Evolutionary conservation across 306 rosid genomes (phyloP).

Genomic region (Quercus variabilis): DNA sequence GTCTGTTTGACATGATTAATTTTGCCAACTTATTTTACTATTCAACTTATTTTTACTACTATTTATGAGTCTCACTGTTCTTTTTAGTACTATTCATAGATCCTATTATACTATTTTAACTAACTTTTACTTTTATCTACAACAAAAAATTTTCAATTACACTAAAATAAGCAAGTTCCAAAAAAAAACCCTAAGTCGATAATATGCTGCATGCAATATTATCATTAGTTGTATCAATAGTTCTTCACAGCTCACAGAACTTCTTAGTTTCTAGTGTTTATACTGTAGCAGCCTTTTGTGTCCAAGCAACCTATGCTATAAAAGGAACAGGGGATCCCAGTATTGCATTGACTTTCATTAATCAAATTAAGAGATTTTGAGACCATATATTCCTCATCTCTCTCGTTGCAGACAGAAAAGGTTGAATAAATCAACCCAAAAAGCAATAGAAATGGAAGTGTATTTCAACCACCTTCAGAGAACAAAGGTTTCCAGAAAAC

Average conservation of each 20-base stretch:
- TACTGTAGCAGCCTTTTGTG: background rate
- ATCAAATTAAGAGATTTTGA: background rate
- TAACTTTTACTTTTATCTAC: too few species aligned
- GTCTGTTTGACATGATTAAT: too few species aligned
- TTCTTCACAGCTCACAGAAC: background rate
- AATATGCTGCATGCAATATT: too few species aligned
- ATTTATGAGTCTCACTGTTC: fast-evolving
- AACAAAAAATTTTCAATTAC: fast-evolving
- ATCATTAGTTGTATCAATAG: background rate
- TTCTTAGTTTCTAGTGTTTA: background rate
- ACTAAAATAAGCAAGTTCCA: fast-evolving
- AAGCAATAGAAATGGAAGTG: background rate
- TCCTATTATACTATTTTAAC: too few species aligned
- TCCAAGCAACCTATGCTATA: background rate
- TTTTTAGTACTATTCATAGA: fast-evolving
- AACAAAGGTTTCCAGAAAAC: background rate
- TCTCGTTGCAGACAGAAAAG: background rate
- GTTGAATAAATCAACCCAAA: background rate
- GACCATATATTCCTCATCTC: background rate
- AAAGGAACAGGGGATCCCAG: background rate
- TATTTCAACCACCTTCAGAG: background rate
- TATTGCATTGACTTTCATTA: background rate
- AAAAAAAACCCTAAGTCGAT: too few species aligned
- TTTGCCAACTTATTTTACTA: too few species aligned
- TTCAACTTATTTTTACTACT: too few species aligned